phyloP scores from a whole-genome alignment of 2,329 filamentous ascomycete genomes.

The Fusarium praegraminearum region DNA sequence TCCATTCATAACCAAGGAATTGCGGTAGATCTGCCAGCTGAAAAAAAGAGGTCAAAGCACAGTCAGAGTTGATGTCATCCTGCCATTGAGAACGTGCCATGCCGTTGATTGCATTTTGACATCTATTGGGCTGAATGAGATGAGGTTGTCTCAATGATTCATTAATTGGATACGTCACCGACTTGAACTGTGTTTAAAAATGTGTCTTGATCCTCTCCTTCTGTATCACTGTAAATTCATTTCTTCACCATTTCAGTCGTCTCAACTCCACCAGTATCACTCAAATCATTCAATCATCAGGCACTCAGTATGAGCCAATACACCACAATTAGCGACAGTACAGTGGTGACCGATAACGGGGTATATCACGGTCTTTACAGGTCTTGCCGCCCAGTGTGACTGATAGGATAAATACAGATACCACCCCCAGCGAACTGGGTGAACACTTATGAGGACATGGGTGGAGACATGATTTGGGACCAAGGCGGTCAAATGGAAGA shows the following conservation, averaged over 20 bases:
- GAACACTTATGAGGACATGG: not conserved
- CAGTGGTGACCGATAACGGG: not conserved
- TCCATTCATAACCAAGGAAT: not conserved
- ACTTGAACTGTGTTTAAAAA: not conserved
- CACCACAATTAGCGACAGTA: not conserved
- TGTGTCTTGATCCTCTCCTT: not conserved
- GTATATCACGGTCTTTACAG: not conserved
- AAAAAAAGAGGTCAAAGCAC: not conserved
- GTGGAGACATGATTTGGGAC: not conserved
- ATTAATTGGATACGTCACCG: not conserved
- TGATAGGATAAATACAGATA: not conserved
- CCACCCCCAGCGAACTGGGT: not conserved
- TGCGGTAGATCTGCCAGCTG: not conserved
- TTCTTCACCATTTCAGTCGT: not conserved
- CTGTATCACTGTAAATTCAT: not conserved
- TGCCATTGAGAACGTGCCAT: not conserved
- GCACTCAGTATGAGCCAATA: not conserved
- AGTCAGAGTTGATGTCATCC: not conserved
- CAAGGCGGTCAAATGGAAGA: not conserved
- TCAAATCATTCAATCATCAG: not conserved
- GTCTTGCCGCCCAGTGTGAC: not conserved
- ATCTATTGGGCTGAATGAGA: rapidly evolving
- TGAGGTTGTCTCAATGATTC: not conserved
- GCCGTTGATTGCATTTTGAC: not conserved
- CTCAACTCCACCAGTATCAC: rapidly evolving